Conservation (phyloP, 192 early-diverging fungal genomes). For the Coemansia sp. region DNA sequence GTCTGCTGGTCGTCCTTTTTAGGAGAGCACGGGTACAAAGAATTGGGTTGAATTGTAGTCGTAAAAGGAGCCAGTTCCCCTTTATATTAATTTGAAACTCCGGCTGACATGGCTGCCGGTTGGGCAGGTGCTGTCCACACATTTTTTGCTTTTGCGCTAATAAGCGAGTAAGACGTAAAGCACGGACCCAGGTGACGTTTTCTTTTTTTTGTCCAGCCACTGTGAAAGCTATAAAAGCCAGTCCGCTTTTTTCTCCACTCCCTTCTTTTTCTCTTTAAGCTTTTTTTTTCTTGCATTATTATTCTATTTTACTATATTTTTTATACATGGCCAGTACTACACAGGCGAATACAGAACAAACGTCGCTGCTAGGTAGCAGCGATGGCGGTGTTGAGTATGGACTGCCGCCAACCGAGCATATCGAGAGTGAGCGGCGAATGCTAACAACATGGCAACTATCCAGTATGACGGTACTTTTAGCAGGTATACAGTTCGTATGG, state of each 20-base stretch:
- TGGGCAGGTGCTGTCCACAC: not conserved
- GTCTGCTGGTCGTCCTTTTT: not conserved
- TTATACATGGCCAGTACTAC: not conserved
- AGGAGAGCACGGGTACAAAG: not conserved
- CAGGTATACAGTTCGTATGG: conserved; percentile 60
- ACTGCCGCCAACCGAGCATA: not conserved
- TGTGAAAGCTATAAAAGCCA: conserved; percentile 5
- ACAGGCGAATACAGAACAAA: conserved; percentile 19
- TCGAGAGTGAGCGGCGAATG: conserved; percentile 22
- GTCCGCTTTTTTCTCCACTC: not conserved
- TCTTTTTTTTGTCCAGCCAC: not conserved
- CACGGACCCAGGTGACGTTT: not conserved
- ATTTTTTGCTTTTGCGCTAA: not conserved
- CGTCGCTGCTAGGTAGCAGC: conserved; percentile 20
- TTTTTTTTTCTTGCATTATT: not conserved
- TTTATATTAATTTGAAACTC: not conserved
- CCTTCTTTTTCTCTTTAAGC: not conserved
- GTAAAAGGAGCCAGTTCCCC: too few species aligned
- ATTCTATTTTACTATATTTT: not conserved
- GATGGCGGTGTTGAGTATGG: not conserved
- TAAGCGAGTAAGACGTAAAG: not conserved
- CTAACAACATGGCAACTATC: conserved; percentile 38
- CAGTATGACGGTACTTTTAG: conserved; percentile 52
- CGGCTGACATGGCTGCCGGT: conserved; percentile 4
- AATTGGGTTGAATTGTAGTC: too few species aligned